Base-by-base conservation (phyloP, 305 asterid species). In the Fraxinus latifolia region DNA sequence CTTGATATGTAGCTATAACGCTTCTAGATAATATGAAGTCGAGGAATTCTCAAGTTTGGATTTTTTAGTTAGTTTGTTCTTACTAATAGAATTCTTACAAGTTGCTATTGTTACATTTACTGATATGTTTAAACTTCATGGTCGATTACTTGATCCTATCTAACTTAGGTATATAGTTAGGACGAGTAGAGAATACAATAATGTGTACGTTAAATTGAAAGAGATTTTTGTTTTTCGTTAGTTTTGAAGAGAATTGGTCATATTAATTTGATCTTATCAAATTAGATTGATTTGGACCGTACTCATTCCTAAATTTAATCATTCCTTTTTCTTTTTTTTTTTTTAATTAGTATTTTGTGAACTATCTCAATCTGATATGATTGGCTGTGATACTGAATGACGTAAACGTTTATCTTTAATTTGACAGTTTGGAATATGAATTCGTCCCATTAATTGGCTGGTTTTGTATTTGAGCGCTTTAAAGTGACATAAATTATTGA, bases 311-410 rank as follows among this genome's bases (percentile, higher is more conserved):
- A 5, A 14, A 60, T 23, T 7, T 73, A 85, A 83, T 82, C 84
- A 42, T 82, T 77, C 83, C 4, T 31, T 31, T 34, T 34, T 32
- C 4, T 31, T 31, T 34, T 34, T 32, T 76, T 34, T 34, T 34
- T 36, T 36, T 77, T 77, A 44, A 82, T 78, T 82, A 82, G 86
- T 47, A 84, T 79, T 39, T 80, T 68, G 39, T 36, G 39, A 36
- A 36, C 39, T 36, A 36, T 36, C 39, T 36, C 39, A 36, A 21
- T 80, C 81, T 67, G 83, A 70, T 70, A 87, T 83, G 84, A 84
- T 85, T 78, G 86, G 73, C 82, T 80, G 82, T 80, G 62, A 82
- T 84, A 76, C 27, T 2, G 5, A 42, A 37, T 14, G 76, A 39
- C 42, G 77, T 4, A 15, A 37, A 37, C 31, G 25, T 77, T 37